phyloP scores from a whole-genome alignment of 192 early-diverging fungal species.

The Mycoemilia scoparia region DNA sequence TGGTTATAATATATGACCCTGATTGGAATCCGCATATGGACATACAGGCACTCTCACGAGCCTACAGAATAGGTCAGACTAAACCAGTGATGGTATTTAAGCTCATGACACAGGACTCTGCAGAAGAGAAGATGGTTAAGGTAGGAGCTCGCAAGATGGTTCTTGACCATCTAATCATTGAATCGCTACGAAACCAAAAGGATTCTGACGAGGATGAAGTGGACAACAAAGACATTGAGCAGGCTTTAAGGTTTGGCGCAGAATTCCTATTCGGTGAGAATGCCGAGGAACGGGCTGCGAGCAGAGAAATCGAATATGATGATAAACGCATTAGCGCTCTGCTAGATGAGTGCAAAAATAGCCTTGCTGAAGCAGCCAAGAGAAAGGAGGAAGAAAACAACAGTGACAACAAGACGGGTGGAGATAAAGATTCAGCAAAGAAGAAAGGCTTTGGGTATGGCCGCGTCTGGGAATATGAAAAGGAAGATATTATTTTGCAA shows the following conservation, averaged over 20 bases:
- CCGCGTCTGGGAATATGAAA: no score
- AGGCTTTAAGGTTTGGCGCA: constrained; percentile 80
- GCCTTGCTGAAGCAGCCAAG: constrained; percentile 4
- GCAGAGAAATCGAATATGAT: constrained; percentile 11
- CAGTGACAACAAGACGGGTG: no score
- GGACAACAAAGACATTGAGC: constrained; percentile 7
- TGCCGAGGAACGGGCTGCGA: constrained; percentile 31
- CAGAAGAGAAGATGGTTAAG: constrained; percentile 92
- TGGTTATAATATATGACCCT: constrained; percentile 85
- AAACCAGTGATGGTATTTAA: constrained; percentile 89
- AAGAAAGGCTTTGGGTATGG: no score
- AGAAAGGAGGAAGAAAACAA: no score
- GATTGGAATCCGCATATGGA: constrained; percentile 92
- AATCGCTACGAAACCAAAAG: constrained; percentile 52
- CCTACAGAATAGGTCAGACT: constrained; percentile 92
- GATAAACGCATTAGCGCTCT: not conserved
- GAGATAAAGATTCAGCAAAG: no score
- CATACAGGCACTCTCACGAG: constrained; percentile 87
- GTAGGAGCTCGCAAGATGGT: constrained; percentile 93
- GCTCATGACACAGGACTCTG: constrained; percentile 82
- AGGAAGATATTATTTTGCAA: no score
- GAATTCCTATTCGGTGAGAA: constrained; percentile 47
- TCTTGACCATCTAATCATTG: constrained; percentile 89
- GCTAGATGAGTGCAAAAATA: constrained; percentile 12
- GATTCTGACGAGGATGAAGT: constrained; percentile 11